These are phyloP conservation scores for Xylaria sp. DNA, from an alignment of 2,329 filamentous ascomycete genomes.

Conservation along the genomic window DNA sequence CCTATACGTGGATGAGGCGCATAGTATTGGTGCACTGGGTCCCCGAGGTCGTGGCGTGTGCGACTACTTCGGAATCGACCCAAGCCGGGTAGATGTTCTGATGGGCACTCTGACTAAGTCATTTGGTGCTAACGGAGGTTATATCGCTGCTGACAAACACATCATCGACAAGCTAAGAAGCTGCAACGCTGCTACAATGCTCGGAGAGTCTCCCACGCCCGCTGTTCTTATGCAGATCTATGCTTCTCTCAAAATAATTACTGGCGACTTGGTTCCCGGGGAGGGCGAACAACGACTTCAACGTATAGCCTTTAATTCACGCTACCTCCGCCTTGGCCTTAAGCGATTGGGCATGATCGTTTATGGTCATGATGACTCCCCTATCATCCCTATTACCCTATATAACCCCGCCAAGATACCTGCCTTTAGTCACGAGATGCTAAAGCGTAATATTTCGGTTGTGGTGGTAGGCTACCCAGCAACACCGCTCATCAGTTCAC, in stretches of 20 bases:
- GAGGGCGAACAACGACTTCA: conserved; percentile 96
- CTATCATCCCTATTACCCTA: conserved; percentile 92
- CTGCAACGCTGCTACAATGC: conserved; percentile 86
- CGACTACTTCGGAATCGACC: conserved; percentile 95
- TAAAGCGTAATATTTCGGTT: conserved; percentile 95
- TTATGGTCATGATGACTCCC: conserved; percentile 97
- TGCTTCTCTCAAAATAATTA: conserved; percentile 87
- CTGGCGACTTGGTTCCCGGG: conserved; percentile 85
- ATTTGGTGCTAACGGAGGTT: conserved; percentile 97
- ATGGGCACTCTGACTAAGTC: conserved; percentile 99
- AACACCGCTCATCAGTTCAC: conserved; percentile 92
- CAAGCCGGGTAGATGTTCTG: conserved; percentile 88
- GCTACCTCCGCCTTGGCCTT: conserved; percentile 95
- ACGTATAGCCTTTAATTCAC: conserved; percentile 96
- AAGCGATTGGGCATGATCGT: conserved; percentile 98
- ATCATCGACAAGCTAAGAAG: conserved; percentile 92
- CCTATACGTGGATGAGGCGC: conserved; percentile 95
- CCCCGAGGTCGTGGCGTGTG: conserved; percentile 91
- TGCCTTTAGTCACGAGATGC: conserved; percentile 98
- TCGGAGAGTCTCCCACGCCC: conserved; percentile 88
- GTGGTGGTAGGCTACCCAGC: conserved; percentile 98
- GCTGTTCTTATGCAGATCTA: conserved; percentile 92
- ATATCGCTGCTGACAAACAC: conserved; percentile 87
- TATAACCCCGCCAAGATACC: conserved; percentile 99
- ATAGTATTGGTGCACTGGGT: conserved; percentile 93